Evolutionary conservation across 2,329 filamentous ascomycete species (phyloP), one percentile per base, ranked within the genome.

Genomic region (Arthrobotrys entomopaga): DNA sequence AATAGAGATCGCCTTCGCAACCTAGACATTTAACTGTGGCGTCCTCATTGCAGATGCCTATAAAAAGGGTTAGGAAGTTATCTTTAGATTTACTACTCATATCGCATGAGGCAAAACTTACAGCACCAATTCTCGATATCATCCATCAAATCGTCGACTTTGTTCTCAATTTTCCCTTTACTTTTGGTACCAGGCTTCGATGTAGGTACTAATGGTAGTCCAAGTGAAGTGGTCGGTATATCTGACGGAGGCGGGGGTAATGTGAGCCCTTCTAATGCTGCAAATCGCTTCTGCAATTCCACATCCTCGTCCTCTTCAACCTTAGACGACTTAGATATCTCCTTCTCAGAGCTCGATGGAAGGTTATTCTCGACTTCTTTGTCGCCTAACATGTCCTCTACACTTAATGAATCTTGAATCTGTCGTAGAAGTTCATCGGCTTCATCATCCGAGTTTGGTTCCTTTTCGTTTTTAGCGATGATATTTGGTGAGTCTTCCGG

Each of bases 61-160:
- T 13, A 34, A 19, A 15, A 40, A 11, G 10, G 10, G 42, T 60
- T 43, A 60, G 34, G 24, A 15, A 13, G 10, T 46, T n/a, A 19
- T 29, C n/a, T 15, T 40, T n/a, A 13, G n/a, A n/a, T n/a, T n/a
- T n/a, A n/a, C 10, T 8, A 43, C 8, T 15, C 22, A 8, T 16
- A 24, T 8, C 11, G 20, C 5, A 40, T 52, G 16, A 50, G 40
- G 24, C 10, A n/a, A 53, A 2, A 63, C 71, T 34, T 63, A 75
- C 71, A 75, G 24, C 71, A 75, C 71, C 71, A 75, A 38, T 75
- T 61, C 24, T 75, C 58, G 19, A 65, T 69, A 60, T 75, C 71
- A 38, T 75, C 71, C 52, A 65, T 65, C 46, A 75, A 13, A 16
- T 75, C 65, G 38, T 75, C 65, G 2, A 70, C 71, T 22, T 75